Evolutionary conservation across 352 stramenopile species (phyloP), one percentile per base, ranked within the genome.

Genomic region (Stramenopiles sp.): DNA sequence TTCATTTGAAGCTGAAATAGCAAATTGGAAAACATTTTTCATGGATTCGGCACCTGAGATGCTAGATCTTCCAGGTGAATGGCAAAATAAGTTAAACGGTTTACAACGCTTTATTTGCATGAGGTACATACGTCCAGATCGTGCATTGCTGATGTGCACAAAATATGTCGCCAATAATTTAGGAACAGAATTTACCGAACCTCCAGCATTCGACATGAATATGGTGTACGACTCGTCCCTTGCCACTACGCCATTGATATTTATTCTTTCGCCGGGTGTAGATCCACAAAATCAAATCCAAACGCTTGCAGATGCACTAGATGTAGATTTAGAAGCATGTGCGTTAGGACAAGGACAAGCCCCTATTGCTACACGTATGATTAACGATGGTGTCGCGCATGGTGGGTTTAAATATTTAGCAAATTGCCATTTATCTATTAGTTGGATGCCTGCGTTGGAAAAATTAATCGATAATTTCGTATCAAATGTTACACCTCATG

Each of bases 401-500:
- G 94, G 94, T 6, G 92, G 85, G 7, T 98, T 94, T 93, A 90
- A 97, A 6, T 96, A 98, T 81, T 84, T 98, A 0, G 92, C 97
- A 85, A 98, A 98, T 81, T 97, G 92, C 79, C 94, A 98, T 81
- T 84, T 98, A 77, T 94, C 87, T 0, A 91, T 95, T 0, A 94
- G 87, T 32, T 98, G 94, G 93, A 85, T 98, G 31, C 93, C 93
- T 1, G 95, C 88, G 43, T 85, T 98, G 0, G 93, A 98, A 80
- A 92, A 93, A 79, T 88, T 97, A 43, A 95, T 90, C 31, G 93
- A 97, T 63, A 92, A 91, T 31, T 93, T 98, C 38, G 82, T 84
- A 0, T 86, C 91, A 30, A 92, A 89, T 63, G 84, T 90, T 73
- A 53, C 38, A 13, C 38, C 38, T 53, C 80, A 97, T 79, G 86